These are phyloP conservation scores for Haplosporangium gracile DNA, from an alignment of 192 early-diverging fungal genomes.

Conservation along the genomic window DNA sequence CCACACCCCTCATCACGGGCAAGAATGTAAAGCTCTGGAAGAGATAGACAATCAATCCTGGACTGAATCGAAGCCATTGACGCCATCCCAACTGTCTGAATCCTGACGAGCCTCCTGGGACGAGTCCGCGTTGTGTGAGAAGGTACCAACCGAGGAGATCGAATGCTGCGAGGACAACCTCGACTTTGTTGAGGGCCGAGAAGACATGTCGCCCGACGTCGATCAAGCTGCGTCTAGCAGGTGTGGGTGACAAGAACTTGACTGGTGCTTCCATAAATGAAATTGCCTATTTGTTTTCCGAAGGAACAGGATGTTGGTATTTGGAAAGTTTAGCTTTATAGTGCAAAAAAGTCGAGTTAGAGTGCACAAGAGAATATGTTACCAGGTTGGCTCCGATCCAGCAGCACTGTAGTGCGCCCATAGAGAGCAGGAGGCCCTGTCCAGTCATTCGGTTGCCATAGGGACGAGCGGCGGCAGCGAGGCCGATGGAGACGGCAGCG, in stretches of 20 bases:
- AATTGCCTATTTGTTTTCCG: constrained; percentile 30
- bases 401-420: constrained; percentile 43
- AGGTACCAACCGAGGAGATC: constrained; percentile 54
- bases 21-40: constrained; percentile 40
- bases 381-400: constrained; percentile 51
- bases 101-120: not conserved
- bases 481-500: constrained; percentile 39
- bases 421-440: constrained; percentile 27
- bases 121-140: constrained; percentile 19
- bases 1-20: constrained; percentile 23
- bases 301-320: too few relatives aligned
- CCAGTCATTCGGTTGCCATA: constrained; percentile 12
- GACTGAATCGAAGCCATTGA: constrained; percentile 18
- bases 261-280: constrained; percentile 54
- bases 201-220: constrained; percentile 59
- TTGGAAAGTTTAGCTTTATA: not conserved
- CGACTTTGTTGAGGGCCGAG: constrained; percentile 55
- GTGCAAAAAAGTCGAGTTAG: not conserved
- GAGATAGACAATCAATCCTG: constrained; percentile 33
- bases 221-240: constrained; percentile 23
- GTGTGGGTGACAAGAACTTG: constrained; percentile 51
- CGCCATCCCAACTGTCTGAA: constrained; percentile 9
- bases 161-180: constrained; percentile 43
- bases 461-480: constrained; percentile 38
- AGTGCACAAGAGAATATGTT: not conserved